A percentile compares a stretch with the other conserved stretches of the same genome.
These are phyloP conservation scores for Phyllosticta citrichinensis DNA, from an alignment of 2,329 filamentous ascomycete genomes.

Conservation along the genomic window DNA sequence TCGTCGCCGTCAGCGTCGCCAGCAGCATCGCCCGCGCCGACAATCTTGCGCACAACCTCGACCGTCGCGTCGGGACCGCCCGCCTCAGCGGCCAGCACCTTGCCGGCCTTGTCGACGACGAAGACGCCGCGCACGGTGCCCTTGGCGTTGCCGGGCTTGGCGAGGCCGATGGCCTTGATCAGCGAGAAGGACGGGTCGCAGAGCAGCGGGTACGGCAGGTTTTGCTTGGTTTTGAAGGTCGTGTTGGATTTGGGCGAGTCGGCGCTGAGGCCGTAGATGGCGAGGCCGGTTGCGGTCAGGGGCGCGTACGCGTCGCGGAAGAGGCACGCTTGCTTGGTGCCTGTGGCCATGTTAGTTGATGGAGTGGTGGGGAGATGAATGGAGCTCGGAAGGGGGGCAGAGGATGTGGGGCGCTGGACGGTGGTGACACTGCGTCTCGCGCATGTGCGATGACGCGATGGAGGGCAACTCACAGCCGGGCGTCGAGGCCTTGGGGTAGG, in stretches of 20 bases:
- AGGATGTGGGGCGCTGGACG: not conserved
- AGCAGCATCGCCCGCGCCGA: constrained; percentile 15
- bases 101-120: constrained; percentile 70
- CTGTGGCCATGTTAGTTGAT: constrained; percentile 36
- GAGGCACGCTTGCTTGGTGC: constrained; percentile 84
- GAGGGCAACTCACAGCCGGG: constrained; percentile 68
- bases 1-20: not conserved
- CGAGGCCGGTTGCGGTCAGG: constrained; percentile 67
- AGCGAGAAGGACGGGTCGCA: constrained; percentile 69
- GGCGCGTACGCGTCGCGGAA: constrained; percentile 79
- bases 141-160: constrained; percentile 58
- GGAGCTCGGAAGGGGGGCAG: not conserved
- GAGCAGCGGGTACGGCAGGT: constrained; percentile 75
- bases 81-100: constrained; percentile 63
- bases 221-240: constrained; percentile 85
- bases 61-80: constrained; percentile 72
- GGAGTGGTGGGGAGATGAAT: not conserved
- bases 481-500: constrained; percentile 89
- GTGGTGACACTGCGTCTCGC: not conserved
- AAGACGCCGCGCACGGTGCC: constrained; percentile 83
- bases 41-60: constrained; percentile 63
- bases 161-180: constrained; percentile 79
- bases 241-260: constrained; percentile 89
- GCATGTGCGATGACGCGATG: not conserved
- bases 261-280: constrained; percentile 81